These are phyloP conservation scores for Aureobasidium namibiae DNA, from an alignment of 2,329 filamentous ascomycete genomes.

Conservation along the genomic window DNA sequence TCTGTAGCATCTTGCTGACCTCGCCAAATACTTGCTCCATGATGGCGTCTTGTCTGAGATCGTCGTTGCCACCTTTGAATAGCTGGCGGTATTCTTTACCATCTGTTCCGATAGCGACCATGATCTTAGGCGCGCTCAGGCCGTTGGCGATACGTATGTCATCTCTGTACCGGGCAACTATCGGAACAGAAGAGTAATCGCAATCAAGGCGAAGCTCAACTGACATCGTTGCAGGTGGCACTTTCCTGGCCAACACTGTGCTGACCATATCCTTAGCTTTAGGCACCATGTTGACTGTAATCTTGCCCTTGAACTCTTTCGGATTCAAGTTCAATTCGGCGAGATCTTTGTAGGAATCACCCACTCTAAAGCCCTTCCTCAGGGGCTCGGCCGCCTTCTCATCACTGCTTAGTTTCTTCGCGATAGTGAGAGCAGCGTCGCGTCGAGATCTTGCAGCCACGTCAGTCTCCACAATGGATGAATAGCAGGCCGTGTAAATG, in stretches of 20 bases:
- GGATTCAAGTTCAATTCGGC: slow-evolving; percentile 50
- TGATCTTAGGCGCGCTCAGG: slow-evolving; percentile 86
- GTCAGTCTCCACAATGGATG: slow-evolving; percentile 55
- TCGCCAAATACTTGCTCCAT: slow-evolving; percentile 99
- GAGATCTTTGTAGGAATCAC: slow-evolving; percentile 55
- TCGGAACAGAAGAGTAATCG: slow-evolving; percentile 69
- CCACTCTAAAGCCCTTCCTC: slow-evolving; percentile 64
- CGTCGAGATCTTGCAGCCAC: slow-evolving; percentile 65
- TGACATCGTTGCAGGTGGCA: slow-evolving; percentile 85
- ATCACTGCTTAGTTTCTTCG: slow-evolving; percentile 50
- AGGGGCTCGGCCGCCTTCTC: slow-evolving; percentile 51
- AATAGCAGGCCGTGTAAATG: slow-evolving; percentile 72
- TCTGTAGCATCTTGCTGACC: slow-evolving; percentile 80
- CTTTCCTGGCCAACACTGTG: slow-evolving; percentile 24
- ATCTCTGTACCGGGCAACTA: slow-evolving; percentile 62
- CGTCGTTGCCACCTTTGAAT: slow-evolving; percentile 91
- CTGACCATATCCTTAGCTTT: not conserved
- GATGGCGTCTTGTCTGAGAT: slow-evolving; percentile 91
- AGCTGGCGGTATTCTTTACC: slow-evolving; percentile 79
- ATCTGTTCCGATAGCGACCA: slow-evolving; percentile 71
- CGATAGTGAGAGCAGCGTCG: slow-evolving; percentile 62
- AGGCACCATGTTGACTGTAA: slow-evolving; percentile 54
- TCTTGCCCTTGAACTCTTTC: slow-evolving; percentile 25
- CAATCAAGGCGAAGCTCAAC: slow-evolving; percentile 64
- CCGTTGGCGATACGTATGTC: slow-evolving; percentile 81